phyloP scores from a whole-genome alignment of 2,329 filamentous ascomycete genomes.

The Eutypa lata region DNA sequence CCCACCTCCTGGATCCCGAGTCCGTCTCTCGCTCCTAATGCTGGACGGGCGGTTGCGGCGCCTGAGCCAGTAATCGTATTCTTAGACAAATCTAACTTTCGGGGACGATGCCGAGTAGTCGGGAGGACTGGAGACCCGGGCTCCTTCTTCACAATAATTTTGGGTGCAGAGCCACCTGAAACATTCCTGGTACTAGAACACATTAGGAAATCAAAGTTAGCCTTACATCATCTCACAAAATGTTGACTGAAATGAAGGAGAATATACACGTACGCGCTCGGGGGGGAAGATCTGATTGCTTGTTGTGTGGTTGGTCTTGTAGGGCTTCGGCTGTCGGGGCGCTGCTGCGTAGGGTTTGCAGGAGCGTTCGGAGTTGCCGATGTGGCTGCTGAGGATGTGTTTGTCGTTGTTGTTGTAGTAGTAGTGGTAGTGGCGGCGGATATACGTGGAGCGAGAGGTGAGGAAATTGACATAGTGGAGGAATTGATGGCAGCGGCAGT shows the following conservation, averaged over 20 bases:
- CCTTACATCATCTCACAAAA: neutral
- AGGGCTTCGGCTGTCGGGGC: constrained; percentile 54
- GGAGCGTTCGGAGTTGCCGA: constrained; percentile 40
- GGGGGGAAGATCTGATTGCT: constrained; percentile 52
- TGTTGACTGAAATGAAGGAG: neutral
- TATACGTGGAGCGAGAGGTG: constrained; percentile 45
- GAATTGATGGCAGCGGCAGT: constrained; percentile 25
- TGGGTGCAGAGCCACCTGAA: constrained; percentile 52
- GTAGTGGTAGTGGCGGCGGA: neutral
- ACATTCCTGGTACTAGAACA: constrained; percentile 47
- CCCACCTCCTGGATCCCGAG: constrained; percentile 89
- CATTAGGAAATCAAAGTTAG: constrained; percentile 26
- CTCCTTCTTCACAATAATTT: constrained; percentile 96
- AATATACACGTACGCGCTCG: constrained; percentile 52
- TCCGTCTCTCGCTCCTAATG: constrained; percentile 74
- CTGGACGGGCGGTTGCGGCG: constrained; percentile 64
- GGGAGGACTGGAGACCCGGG: constrained; percentile 80
- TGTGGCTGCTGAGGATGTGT: constrained; percentile 20
- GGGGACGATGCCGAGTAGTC: constrained; percentile 69
- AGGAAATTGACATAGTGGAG: constrained; percentile 31
- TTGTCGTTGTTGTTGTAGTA: neutral
- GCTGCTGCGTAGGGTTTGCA: constrained; percentile 37
- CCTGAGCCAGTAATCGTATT: constrained; percentile 48
- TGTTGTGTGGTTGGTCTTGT: constrained; percentile 31
- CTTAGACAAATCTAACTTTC: constrained; percentile 75